Conservation (phyloP, 2,329 filamentous ascomycete genomes). For the Cercospora sesami region DNA sequence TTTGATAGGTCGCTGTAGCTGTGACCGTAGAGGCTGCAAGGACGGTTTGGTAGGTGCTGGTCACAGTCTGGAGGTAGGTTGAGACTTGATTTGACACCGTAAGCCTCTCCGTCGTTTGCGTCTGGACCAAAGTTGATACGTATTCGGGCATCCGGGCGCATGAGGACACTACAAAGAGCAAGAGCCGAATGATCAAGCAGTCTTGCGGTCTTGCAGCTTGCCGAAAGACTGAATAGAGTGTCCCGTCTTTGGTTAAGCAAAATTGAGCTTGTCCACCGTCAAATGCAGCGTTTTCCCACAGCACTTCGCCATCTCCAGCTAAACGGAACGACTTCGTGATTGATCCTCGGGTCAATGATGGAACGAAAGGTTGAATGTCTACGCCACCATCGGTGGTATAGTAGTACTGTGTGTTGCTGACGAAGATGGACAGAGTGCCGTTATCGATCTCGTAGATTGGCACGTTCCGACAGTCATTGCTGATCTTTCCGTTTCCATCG, state of each 20-base stretch:
- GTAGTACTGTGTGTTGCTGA: conserved; percentile 2
- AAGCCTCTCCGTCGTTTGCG: background rate
- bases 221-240: conserved; percentile 10
- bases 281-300: conserved; percentile 10
- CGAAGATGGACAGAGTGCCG: background rate
- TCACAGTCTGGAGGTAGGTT: background rate
- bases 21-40: background rate
- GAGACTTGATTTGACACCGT: background rate
- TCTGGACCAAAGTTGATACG: background rate
- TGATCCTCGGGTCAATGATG: background rate
- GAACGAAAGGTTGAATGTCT: conserved; percentile 2
- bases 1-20: conserved; percentile 8
- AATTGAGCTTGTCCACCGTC: conserved; percentile 8
- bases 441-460: conserved; percentile 13
- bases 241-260: conserved; percentile 8
- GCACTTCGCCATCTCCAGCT: background rate
- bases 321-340: conserved; percentile 8
- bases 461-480: conserved; percentile 13
- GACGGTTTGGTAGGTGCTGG: background rate
- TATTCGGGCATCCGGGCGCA: background rate
- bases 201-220: background rate
- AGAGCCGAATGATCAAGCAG: conserved; percentile 1
- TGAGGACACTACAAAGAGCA: conserved; percentile 8
- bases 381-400: conserved; percentile 10
- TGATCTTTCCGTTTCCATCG: conserved; percentile 28